Percentiles rank a stretch among this genome's conserved stretches.
Evolutionary conservation across 73 alveolate genomes (phyloP).

Genomic region (Paramecium pentaurelia): DNA sequence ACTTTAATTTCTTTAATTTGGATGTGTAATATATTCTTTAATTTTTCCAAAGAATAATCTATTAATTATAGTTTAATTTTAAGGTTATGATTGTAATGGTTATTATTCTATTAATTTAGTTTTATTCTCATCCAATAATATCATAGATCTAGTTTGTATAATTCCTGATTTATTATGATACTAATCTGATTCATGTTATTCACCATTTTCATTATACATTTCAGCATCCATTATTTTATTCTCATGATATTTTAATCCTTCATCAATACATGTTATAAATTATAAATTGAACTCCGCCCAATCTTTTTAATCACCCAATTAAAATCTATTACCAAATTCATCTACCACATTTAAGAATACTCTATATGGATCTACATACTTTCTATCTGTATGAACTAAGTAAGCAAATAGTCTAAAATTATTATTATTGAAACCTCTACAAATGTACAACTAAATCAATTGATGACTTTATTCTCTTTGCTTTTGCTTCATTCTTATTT

Average conservation of each 20-base stretch:
- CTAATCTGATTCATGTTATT: background rate
- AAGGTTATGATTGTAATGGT: background rate
- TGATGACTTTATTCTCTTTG: constrained; percentile 60
- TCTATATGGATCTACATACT: constrained; percentile 74
- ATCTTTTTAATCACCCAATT: constrained; percentile 83
- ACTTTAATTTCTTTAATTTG: background rate
- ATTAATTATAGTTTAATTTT: background rate
- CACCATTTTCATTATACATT: background rate
- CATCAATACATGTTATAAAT: constrained; percentile 76
- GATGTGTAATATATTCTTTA: background rate
- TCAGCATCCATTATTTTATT: constrained; percentile 33
- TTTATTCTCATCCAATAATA: background rate
- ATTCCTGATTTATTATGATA: background rate
- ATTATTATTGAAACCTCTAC: background rate
- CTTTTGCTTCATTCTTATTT: constrained; percentile 39
- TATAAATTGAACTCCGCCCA: constrained; percentile 82
- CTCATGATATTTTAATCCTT: constrained; percentile 67
- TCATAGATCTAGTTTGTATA: background rate
- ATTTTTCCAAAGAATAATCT: constrained; percentile 16
- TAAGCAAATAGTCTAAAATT: constrained; percentile 60
- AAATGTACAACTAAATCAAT: constrained; percentile 60
- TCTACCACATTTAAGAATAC: constrained; percentile 70
- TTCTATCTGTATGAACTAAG: constrained; percentile 64
- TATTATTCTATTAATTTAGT: background rate
- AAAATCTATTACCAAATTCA: constrained; percentile 73